Percentiles rank a stretch among this genome's conserved stretches.
Evolutionary conservation across 257 asterid species (phyloP).

Genomic region (Nicotiana noctiflora): DNA sequence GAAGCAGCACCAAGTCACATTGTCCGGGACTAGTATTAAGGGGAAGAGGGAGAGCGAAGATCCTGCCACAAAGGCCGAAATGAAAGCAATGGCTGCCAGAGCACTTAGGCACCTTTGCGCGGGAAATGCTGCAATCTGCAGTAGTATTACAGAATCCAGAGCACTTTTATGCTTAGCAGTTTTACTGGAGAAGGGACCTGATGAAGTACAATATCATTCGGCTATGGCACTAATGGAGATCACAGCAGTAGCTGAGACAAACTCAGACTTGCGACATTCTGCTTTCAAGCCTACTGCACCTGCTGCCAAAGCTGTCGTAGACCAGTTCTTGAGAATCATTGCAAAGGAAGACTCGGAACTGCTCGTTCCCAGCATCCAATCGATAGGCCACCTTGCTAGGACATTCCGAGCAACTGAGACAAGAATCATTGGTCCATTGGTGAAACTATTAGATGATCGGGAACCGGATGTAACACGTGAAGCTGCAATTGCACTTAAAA

Average conservation of each 20-base stretch:
- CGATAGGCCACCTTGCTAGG: background rate
- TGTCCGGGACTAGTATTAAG: too few relatives aligned
- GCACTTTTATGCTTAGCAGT: background rate
- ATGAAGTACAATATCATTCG: background rate
- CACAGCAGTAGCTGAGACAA: background rate
- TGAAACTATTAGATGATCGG: background rate
- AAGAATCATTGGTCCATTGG: background rate
- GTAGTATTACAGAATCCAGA: background rate
- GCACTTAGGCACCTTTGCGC: too few relatives aligned
- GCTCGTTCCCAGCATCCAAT: background rate
- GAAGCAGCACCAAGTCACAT: too few relatives aligned
- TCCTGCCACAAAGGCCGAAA: too few relatives aligned
- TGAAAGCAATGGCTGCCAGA: too few relatives aligned
- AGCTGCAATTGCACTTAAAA: background rate
- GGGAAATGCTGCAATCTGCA: background rate
- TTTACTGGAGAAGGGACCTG: background rate
- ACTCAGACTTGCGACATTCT: background rate
- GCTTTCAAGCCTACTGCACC: slow-evolving; percentile 1
- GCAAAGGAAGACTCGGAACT: background rate
- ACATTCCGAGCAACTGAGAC: background rate
- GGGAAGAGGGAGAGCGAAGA: too few relatives aligned
- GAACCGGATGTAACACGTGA: background rate
- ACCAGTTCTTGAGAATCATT: background rate
- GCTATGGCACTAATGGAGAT: slow-evolving; percentile 3
- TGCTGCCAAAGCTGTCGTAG: background rate